These are phyloP conservation scores for Scedosporium apiospermum DNA, from an alignment of 2,329 filamentous ascomycete species.

Conservation along the genomic window DNA sequence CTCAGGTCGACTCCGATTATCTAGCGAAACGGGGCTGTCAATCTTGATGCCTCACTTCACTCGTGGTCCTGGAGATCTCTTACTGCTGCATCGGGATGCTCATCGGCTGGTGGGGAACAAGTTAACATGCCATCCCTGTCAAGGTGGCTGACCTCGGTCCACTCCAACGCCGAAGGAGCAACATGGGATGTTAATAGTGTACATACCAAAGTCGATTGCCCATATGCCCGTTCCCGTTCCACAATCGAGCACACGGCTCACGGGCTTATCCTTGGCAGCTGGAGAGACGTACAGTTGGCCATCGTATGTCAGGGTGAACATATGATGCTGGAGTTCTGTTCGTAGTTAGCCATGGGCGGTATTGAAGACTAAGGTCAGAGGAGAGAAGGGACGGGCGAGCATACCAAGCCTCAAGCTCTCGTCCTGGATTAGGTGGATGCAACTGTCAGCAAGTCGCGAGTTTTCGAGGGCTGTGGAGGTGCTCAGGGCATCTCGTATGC, in stretches of 20 bases:
- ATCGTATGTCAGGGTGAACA: conserved; percentile 16
- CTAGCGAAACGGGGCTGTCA: conserved; percentile 7
- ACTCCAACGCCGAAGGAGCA: no score
- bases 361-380: conserved; percentile 5
- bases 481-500: no score
- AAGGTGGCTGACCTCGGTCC: no score
- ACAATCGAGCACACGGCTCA: conserved; percentile 18
- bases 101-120: conserved; percentile 11
- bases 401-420: background rate
- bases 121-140: background rate
- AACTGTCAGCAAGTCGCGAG: background rate
- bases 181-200: background rate
- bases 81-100: conserved; percentile 18
- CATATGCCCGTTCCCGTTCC: conserved; percentile 23
- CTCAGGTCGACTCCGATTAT: conserved; percentile 30
- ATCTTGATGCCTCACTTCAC: no score
- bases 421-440: background rate
- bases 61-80: no score
- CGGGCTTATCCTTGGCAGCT: conserved; percentile 7
- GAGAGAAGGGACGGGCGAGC: background rate
- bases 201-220: conserved; percentile 20
- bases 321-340: conserved; percentile 18
- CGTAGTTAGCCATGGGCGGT: conserved; percentile 10
- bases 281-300: conserved; percentile 14
- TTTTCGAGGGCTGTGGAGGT: background rate